Evolutionary conservation across 2,329 filamentous ascomycete genomes (phyloP), one percentile per base, ranked within the genome.

Genomic region (Verticillium nubilum): DNA sequence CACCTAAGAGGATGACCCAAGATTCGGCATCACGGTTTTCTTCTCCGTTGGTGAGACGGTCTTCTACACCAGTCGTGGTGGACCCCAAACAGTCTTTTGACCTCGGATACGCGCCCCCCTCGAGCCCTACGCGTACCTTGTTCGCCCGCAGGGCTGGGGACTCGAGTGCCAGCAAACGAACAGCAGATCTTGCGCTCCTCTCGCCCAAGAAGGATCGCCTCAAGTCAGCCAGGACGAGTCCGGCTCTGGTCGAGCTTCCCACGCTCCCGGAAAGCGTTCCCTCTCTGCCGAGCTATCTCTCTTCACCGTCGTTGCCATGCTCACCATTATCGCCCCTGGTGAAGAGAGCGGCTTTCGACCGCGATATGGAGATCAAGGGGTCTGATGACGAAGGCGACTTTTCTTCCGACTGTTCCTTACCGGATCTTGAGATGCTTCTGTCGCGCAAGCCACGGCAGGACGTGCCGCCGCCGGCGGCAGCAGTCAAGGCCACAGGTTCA

Each of bases 351-450:
- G 56, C 59, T 9, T 64, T 74, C 55, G 74, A 78, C 60, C 76
- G 84, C 70, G 77, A 85, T 66, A 73, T 84, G 13, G 75, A 88
- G 59, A 89, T 93, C 47, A 80, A 80, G 53, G 87, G 84, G 58
- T 92, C 90, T 0, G 90, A 93, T 67, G 88, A 89, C 10, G 88
- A 90, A n/a, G 82, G 82, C 19, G 81, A 80, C 28, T 80, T 87
- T 64, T 83, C 67, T 19, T 86, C 86, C 19, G 83, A 85, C 27
- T 81, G 81, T 55, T 88, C 87, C 0, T 77, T 88, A 15, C 79
- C 82, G 5, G 78, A 82, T 52, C 70, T 88, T 1, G 61, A 63
- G 25, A 50, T 50, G 42, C 52, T 53, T 15, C 26, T 53, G 13
- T 53, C 52, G 26, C 62, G 63, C 52, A 47, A 61, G 4, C 42